These are phyloP conservation scores for Bocquillonia castaneifolia DNA, from an alignment of 441 rosid genomes.

Conservation along the genomic window DNA sequence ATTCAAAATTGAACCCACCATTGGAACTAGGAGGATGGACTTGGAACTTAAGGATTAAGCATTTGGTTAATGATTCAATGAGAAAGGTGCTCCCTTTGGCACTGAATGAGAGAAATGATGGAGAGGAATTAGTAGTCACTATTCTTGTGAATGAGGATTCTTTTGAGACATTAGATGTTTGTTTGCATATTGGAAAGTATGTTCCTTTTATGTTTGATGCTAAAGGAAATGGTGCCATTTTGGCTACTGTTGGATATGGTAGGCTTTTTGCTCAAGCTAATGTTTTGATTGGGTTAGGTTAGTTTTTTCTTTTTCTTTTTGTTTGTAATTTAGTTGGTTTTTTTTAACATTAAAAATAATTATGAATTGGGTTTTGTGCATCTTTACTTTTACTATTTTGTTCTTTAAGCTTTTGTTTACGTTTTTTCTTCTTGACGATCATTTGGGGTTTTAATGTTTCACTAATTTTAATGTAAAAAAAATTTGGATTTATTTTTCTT, in stretches of 20 bases:
- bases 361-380: no score
- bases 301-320: conserved; percentile 12
- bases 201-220: conserved; percentile 49
- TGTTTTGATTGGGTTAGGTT: conserved; percentile 88
- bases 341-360: no score
- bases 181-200: conserved; percentile 54
- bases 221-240: conserved; percentile 42
- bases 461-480: no score
- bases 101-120: conserved; percentile 32
- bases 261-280: conserved; percentile 62
- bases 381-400: background rate
- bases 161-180: conserved; percentile 39
- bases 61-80: conserved; percentile 45
- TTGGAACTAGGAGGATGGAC: conserved; percentile 11
- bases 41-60: conserved; percentile 36
- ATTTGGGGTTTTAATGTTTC: no score
- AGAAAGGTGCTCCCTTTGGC: conserved; percentile 38
- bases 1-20: background rate
- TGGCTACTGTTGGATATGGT: conserved; percentile 76
- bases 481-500: background rate
- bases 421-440: no score
- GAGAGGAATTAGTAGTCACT: conserved; percentile 65
- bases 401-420: background rate
- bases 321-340: background rate
- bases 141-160: conserved; percentile 54